phyloP scores from a whole-genome alignment of 306 rosid species.

The Dryas octopetala region DNA sequence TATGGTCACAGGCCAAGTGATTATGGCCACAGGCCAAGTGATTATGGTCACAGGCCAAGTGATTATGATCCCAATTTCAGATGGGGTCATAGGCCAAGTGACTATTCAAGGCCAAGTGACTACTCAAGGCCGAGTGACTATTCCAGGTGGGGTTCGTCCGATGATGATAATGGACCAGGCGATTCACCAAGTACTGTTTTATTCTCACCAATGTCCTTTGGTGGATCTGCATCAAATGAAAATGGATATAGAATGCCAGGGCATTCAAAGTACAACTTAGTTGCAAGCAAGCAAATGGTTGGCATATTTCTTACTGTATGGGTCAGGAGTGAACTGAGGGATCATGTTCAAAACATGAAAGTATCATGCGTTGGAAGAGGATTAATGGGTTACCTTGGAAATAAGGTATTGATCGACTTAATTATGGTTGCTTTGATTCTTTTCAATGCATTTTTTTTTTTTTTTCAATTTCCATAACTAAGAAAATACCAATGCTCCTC shows the following conservation, averaged over 20 bases:
- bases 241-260: conserved; percentile 80
- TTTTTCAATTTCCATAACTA: background rate
- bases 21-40: conserved; percentile 83
- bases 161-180: conserved; percentile 81
- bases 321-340: conserved; percentile 91
- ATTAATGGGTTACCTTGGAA: conserved; percentile 98
- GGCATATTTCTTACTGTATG: conserved; percentile 95
- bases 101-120: conserved; percentile 42
- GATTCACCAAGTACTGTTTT: conserved; percentile 96
- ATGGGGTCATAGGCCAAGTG: conserved; percentile 51
- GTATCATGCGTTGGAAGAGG: conserved; percentile 97
- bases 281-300: conserved; percentile 99
- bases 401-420: conserved; percentile 63
- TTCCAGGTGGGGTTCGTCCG: conserved; percentile 97
- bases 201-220: conserved; percentile 77
- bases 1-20: conserved; percentile 83
- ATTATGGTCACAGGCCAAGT: conserved; percentile 45
- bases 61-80: conserved; percentile 61
- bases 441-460: background rate
- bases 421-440: conserved; percentile 3
- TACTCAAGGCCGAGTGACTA: conserved; percentile 57
- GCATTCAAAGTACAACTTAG: conserved; percentile 87
- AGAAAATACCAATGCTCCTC: conserved; percentile 27
- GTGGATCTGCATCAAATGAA: conserved; percentile 70
- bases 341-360: conserved; percentile 88